Base-by-base conservation (phyloP, 2,329 filamentous ascomycete genomes). In the Colletotrichum horii region DNA sequence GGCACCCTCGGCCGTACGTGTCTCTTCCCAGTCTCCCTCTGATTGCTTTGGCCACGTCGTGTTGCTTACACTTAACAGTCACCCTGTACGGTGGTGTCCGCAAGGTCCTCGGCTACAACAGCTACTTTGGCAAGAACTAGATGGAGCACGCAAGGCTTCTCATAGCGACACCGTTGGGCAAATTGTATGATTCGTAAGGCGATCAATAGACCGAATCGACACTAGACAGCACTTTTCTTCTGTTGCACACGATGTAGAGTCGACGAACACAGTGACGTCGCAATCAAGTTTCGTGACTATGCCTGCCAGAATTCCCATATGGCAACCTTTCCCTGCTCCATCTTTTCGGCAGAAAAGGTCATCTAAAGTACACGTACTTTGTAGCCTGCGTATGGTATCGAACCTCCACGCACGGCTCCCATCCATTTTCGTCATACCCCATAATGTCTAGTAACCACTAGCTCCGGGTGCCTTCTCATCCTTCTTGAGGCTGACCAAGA, bases 401-500 rank as follows among this genome's bases (percentile, higher is more conserved):
- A 61, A 58, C 4, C 28, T 48, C 24, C 32, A 24, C 24, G 38
- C 26, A 24, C 43, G 32, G 62, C 38, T 15, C 34, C 68, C 52
- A 32, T 32, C 32, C 38, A 55, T 61, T 26, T 62, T 55, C 28
- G 55, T 34, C 38, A 43, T 48, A n/a, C 3, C 30, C 72, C 24
- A 30, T 48, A 16, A 36, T 19, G 58, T 56, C 61, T 87, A 93
- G 81, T 92, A 91, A 74, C 92, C 92, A 77, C 88, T 90, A 70
- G 92, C 91, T 77, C 92, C 93, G 26, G 92, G 93, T 28, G 92
- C 93, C 86, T 97, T 97, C 87, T 98, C 94, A 80, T 99, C 97
- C 88, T 98, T 98, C 87, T 93, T 93, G 86, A 99, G 87, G 84
- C 93, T 96, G 80, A 96, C 86, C 81, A 99, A 88, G 82, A 98